Evolutionary conservation across 352 stramenopile genomes (phyloP).

Genomic region (Pythium rhizo-oryzae): DNA sequence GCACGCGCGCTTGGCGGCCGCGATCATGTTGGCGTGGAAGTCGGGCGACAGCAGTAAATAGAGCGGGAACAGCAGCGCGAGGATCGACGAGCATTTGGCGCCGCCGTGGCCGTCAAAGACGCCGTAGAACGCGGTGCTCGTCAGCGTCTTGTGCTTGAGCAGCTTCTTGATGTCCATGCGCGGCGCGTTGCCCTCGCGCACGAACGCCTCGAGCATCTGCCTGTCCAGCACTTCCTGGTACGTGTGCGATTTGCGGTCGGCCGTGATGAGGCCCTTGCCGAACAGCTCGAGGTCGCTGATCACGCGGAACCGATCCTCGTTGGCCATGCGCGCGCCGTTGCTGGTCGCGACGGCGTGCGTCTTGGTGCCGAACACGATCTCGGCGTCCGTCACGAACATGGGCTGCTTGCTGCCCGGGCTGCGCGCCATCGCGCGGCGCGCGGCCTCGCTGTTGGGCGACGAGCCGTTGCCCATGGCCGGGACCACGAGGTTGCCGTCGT

Average conservation of each 20-base stretch:
- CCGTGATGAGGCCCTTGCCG: conserved; percentile 45
- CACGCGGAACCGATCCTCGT: conserved; percentile 76
- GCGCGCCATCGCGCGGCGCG: not conserved
- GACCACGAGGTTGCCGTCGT: conserved; percentile 21
- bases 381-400: conserved; percentile 44
- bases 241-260: conserved; percentile 32
- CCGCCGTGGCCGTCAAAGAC: conserved; percentile 83
- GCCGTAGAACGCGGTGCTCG: conserved; percentile 66
- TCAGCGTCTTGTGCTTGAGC: conserved; percentile 32
- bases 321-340: conserved; percentile 47
- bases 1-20: conserved; percentile 48
- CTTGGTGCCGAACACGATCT: conserved; percentile 55
- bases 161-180: conserved; percentile 44
- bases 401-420: conserved; percentile 6
- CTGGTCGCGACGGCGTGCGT: conserved; percentile 45
- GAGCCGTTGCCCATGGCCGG: conserved; percentile 21
- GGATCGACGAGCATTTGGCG: conserved; percentile 53
- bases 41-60: conserved; percentile 64
- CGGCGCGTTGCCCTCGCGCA: conserved; percentile 41
- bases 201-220: conserved; percentile 52
- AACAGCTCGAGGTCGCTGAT: conserved; percentile 74
- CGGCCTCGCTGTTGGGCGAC: conserved; percentile 2
- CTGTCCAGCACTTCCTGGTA: conserved; percentile 39
- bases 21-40: conserved; percentile 45
- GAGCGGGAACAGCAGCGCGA: conserved; percentile 68